phyloP scores from a whole-genome alignment of 2,329 filamentous ascomycete genomes.

The Chaetomium sp. region DNA sequence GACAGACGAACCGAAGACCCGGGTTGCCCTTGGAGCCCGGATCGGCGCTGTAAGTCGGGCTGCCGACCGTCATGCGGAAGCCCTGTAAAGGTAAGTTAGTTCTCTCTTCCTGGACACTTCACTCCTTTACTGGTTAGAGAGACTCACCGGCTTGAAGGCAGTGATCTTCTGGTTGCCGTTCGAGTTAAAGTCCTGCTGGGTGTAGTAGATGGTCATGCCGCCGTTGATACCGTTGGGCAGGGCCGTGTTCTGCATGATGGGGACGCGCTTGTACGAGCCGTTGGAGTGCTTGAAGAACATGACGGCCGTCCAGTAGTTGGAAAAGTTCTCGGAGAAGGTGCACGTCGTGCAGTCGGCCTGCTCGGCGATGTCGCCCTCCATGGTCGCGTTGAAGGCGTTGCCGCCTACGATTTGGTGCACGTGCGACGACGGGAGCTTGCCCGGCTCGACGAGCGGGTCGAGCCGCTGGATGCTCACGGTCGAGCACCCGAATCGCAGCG shows the following conservation, averaged over 20 bases:
- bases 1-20: conserved; percentile 47
- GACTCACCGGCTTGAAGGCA: conserved; percentile 34
- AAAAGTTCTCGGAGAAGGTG: conserved; percentile 36
- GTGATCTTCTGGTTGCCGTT: conserved; percentile 34
- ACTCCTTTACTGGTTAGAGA: no score
- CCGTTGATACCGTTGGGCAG: conserved; percentile 35
- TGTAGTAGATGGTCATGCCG: conserved; percentile 36
- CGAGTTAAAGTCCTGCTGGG: conserved; percentile 34
- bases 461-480: conserved; percentile 36
- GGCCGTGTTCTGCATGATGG: conserved; percentile 34
- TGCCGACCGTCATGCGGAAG: conserved; percentile 50
- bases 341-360: conserved; percentile 35
- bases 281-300: conserved; percentile 37
- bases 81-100: conserved; percentile 37
- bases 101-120: neutral
- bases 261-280: conserved; percentile 35
- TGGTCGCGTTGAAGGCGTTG: conserved; percentile 36
- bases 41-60: conserved; percentile 28
- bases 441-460: conserved; percentile 38
- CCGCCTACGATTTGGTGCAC: conserved; percentile 37
- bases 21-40: conserved; percentile 39
- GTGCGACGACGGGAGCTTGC: conserved; percentile 32
- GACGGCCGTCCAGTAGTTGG: conserved; percentile 39
- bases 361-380: conserved; percentile 34
- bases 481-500: conserved; percentile 38